Conservation (phyloP, 2,329 filamentous ascomycete species). For the Sporothrix protearum region DNA sequence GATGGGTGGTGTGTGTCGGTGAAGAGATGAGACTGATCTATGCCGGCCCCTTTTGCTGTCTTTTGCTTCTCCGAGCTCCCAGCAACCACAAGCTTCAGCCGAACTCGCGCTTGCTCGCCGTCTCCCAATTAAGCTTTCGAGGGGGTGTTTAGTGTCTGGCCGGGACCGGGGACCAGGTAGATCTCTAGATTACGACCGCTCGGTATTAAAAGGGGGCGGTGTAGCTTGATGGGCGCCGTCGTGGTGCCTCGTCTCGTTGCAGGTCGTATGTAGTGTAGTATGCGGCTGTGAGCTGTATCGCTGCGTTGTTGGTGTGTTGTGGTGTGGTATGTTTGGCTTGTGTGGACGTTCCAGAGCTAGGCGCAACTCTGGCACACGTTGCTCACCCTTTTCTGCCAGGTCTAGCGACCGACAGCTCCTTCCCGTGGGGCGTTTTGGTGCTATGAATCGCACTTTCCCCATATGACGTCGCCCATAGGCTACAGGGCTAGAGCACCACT, state of each 20-base stretch:
- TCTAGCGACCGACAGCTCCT: constrained; percentile 16
- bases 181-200: constrained; percentile 19
- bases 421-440: not conserved
- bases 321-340: not conserved
- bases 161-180: constrained; percentile 9
- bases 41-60: not conserved
- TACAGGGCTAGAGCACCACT: not conserved
- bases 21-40: not conserved
- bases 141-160: constrained; percentile 12
- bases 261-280: too few species aligned
- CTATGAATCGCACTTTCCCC: not conserved
- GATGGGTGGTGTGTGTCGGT: not conserved
- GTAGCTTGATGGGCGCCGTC: not conserved
- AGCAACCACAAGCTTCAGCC: not conserved
- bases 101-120: constrained; percentile 6
- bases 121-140: constrained; percentile 19
- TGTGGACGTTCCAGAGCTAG: not conserved
- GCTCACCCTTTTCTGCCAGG: constrained; percentile 4
- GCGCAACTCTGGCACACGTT: constrained; percentile 1
- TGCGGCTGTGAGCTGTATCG: not conserved
- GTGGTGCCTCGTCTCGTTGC: not conserved
- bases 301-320: not conserved
- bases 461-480: constrained; percentile 19
- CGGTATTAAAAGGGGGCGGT: constrained; percentile 12
- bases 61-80: not conserved